Conservation (phyloP, 805 yeast genomes). For the Candida caryicola region DNA sequence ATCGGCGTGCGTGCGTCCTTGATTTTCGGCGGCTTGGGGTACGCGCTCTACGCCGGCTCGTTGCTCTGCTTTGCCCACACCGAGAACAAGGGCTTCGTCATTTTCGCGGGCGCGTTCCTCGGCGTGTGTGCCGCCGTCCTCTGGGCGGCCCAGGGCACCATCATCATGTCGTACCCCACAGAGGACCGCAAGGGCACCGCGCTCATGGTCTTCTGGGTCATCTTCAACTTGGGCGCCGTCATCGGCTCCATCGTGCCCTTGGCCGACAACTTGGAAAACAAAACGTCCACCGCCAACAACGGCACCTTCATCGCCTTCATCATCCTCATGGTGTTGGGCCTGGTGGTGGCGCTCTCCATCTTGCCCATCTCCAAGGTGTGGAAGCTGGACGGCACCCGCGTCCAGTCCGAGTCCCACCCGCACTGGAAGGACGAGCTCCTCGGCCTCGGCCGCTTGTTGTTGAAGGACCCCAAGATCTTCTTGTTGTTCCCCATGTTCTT, state of each 20-base stretch:
- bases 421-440: slow-evolving; percentile 44
- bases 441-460: slow-evolving; percentile 38
- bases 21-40: slow-evolving; percentile 54
- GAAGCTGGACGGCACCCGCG: slow-evolving; percentile 49
- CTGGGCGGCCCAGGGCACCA: slow-evolving; percentile 61
- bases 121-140: slow-evolving; percentile 54
- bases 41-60: slow-evolving; percentile 52
- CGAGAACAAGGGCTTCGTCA: slow-evolving; percentile 48
- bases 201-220: slow-evolving; percentile 56
- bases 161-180: slow-evolving; percentile 56
- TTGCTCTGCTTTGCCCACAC: slow-evolving; percentile 47
- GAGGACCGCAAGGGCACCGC: slow-evolving; percentile 53
- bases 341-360: slow-evolving; percentile 42
- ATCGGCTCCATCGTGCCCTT: slow-evolving; percentile 59
- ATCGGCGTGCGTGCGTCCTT: slow-evolving; percentile 46
- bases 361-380: slow-evolving; percentile 50
- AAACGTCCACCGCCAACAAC: slow-evolving; percentile 34
- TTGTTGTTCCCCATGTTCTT: slow-evolving; percentile 60
- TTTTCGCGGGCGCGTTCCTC: slow-evolving; percentile 55
- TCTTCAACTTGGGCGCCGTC: slow-evolving; percentile 61
- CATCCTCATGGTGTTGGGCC: slow-evolving; percentile 49
- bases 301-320: slow-evolving; percentile 56
- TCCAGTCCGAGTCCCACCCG: slow-evolving; percentile 45
- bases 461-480: slow-evolving; percentile 43
- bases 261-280: slow-evolving; percentile 46